Conservation (phyloP, 2,329 filamentous ascomycete species). For the Clarireedia hainanense region DNA sequence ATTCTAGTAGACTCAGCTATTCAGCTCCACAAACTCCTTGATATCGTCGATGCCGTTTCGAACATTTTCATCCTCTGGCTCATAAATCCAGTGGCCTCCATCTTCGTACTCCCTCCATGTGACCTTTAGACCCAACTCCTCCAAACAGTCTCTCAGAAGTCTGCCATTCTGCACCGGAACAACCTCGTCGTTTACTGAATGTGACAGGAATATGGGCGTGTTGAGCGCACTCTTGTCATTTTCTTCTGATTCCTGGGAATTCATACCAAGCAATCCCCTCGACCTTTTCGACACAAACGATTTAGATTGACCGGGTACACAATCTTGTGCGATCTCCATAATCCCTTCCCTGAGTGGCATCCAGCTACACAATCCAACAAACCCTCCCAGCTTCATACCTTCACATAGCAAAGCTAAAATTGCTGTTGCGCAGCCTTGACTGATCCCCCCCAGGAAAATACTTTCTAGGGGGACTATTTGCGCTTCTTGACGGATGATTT, state of each 20-base stretch:
- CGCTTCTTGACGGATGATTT: slow-evolving; percentile 32
- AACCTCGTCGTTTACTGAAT: slow-evolving; percentile 37
- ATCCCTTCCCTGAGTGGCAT: slow-evolving; percentile 40
- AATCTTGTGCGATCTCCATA: not conserved
- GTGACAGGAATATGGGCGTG: slow-evolving; percentile 39
- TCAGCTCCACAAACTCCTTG: too few species aligned
- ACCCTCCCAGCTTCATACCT: slow-evolving; percentile 25
- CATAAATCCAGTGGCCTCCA: slow-evolving; percentile 39
- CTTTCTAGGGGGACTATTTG: slow-evolving; percentile 29
- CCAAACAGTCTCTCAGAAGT: slow-evolving; percentile 30
- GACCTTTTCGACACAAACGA: too few species aligned
- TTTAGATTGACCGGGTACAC: too few species aligned
- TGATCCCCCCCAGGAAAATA: slow-evolving; percentile 39
- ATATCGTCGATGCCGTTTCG: slow-evolving; percentile 35
- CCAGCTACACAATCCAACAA: slow-evolving; percentile 34
- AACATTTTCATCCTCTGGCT: slow-evolving; percentile 21
- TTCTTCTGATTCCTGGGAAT: too few species aligned
- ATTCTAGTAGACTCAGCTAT: too few species aligned
- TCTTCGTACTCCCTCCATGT: slow-evolving; percentile 35
- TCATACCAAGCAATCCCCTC: too few species aligned
- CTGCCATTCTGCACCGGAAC: slow-evolving; percentile 34
- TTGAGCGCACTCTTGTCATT: slow-evolving; percentile 6
- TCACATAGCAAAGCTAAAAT: slow-evolving; percentile 32
- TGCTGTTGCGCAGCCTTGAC: slow-evolving; percentile 38
- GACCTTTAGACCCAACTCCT: slow-evolving; percentile 33